A percentile compares a stretch with the other conserved stretches of the same genome.
Evolutionary conservation across 192 early-diverging fungal species (phyloP).

Genomic region (Dissophora globulifera): DNA sequence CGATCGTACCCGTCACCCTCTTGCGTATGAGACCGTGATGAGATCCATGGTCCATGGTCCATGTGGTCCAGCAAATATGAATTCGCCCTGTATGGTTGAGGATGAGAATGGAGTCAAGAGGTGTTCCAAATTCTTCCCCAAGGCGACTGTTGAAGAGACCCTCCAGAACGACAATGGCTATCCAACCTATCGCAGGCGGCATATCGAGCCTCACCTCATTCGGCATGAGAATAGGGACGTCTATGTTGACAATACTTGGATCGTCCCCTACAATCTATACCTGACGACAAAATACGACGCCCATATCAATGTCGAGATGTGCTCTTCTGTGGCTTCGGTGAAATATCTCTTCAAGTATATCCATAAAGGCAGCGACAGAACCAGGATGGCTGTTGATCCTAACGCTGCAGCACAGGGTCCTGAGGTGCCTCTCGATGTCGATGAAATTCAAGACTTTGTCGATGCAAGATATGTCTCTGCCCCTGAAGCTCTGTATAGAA

Average conservation of each 20-base stretch:
- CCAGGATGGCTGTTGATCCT: neutral
- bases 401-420: too few species aligned
- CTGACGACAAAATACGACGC: conserved; percentile 33
- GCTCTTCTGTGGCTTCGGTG: conserved; percentile 2
- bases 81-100: neutral
- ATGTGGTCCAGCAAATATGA: conserved; percentile 13
- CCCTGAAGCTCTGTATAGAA: too few species aligned
- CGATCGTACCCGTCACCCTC: neutral
- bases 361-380: neutral
- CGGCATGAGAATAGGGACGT: too few species aligned
- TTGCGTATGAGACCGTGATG: conserved; percentile 19
- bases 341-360: conserved; percentile 18
- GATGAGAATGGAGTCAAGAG: neutral
- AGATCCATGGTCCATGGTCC: conserved; percentile 31
- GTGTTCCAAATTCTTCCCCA: too few species aligned
- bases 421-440: too few species aligned
- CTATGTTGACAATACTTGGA: neutral
- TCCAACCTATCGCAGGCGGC: neutral
- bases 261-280: conserved; percentile 32
- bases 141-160: neutral
- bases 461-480: too few species aligned
- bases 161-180: neutral
- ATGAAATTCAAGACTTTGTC: too few species aligned
- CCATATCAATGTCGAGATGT: conserved; percentile 47
- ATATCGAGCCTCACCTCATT: too few species aligned